These are phyloP conservation scores for Trichophyton schoenleinii DNA, from an alignment of 2,329 filamentous ascomycete genomes.

Conservation along the genomic window DNA sequence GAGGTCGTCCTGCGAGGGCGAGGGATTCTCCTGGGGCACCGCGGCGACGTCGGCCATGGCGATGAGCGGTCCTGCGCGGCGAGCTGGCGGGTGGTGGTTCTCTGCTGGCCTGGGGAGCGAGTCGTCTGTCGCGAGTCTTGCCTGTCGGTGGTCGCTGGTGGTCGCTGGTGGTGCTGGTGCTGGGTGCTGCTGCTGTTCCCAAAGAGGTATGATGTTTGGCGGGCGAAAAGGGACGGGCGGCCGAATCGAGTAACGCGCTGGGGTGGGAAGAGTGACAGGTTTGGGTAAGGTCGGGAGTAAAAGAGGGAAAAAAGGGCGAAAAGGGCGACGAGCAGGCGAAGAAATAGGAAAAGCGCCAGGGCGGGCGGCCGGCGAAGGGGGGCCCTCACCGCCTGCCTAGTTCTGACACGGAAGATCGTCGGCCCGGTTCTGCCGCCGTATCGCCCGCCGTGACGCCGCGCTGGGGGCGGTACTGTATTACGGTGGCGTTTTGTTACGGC, in stretches of 20 bases:
- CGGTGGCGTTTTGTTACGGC: background rate
- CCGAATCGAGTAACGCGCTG: conserved; percentile 39
- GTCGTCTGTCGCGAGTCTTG: too few relatives aligned
- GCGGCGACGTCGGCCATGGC: conserved; percentile 68
- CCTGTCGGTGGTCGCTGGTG: too few relatives aligned
- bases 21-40: conserved; percentile 62
- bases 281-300: conserved; percentile 10
- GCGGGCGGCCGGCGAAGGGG: background rate
- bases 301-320: conserved; percentile 19
- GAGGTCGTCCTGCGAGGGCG: conserved; percentile 60
- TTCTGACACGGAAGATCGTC: background rate
- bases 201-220: conserved; percentile 36
- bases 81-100: background rate
- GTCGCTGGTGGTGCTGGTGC: background rate
- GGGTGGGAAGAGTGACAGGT: conserved; percentile 19
- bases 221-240: conserved; percentile 20
- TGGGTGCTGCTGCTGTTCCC: conserved; percentile 15
- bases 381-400: background rate
- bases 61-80: conserved; percentile 3
- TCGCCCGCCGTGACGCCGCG: background rate
- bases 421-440: background rate
- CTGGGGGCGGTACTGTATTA: background rate
- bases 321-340: conserved; percentile 6
- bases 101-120: too few relatives aligned
- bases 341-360: background rate